phyloP scores from a whole-genome alignment of 2,329 filamentous ascomycete genomes.

The Didymella exigua region DNA sequence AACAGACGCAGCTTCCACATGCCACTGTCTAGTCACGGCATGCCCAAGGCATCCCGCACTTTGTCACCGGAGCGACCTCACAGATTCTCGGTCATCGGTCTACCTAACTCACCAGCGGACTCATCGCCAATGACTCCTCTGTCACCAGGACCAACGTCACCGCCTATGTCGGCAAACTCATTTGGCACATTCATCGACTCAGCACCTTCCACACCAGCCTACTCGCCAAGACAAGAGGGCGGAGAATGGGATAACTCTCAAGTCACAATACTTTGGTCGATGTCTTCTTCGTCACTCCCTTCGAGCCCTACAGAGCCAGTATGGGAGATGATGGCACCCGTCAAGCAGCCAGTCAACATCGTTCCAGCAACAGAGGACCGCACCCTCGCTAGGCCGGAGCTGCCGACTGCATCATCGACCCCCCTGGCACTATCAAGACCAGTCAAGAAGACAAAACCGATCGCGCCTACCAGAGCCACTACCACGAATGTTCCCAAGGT shows the following conservation, averaged over 20 bases:
- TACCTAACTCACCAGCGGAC: constrained; percentile 21
- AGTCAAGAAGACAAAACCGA: constrained; percentile 13
- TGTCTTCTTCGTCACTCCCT: constrained; percentile 34
- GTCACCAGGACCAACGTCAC: constrained; percentile 36
- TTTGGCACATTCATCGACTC: constrained; percentile 47
- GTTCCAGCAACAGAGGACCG: constrained; percentile 1
- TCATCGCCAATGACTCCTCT: constrained; percentile 30
- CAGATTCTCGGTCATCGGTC: constrained; percentile 35
- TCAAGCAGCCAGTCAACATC: constrained; percentile 15
- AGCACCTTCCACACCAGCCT: constrained; percentile 46
- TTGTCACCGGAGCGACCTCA: constrained; percentile 37
- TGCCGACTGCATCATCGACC: background rate
- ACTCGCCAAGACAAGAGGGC: constrained; percentile 35
- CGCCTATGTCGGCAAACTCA: constrained; percentile 45
- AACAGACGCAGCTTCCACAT: constrained; percentile 29
- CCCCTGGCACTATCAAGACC: constrained; percentile 23
- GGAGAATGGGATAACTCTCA: constrained; percentile 38
- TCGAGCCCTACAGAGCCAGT: constrained; percentile 37
- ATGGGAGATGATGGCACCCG: constrained; percentile 42
- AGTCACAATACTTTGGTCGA: constrained; percentile 36
- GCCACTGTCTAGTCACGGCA: constrained; percentile 41
- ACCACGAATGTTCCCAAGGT: constrained; percentile 4
- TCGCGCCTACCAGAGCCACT: constrained; percentile 6
- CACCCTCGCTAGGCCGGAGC: background rate
- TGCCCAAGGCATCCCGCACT: constrained; percentile 41